phyloP scores from a whole-genome alignment of 148 eudicot genomes.

The Euryodendron excelsum region DNA sequence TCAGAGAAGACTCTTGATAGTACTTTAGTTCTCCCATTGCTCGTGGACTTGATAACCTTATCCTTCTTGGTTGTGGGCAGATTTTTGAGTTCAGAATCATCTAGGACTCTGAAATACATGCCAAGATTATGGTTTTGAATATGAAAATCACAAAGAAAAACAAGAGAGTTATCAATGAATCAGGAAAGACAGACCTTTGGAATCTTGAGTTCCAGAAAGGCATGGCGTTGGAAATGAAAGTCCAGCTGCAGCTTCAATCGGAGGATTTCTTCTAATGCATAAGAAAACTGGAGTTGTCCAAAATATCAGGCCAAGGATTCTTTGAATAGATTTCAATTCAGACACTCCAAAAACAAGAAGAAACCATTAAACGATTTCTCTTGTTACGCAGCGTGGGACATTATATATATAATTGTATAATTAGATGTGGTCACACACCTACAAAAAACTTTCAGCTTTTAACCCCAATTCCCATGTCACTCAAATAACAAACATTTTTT shows the following conservation, averaged over 20 bases:
- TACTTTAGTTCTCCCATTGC: slow-evolving; percentile 23
- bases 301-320: neutral
- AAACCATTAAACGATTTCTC: no score
- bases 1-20: slow-evolving; percentile 70
- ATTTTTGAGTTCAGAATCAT: slow-evolving; percentile 2
- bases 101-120: neutral
- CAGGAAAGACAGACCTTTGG: neutral
- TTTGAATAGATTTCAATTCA: neutral
- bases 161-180: neutral
- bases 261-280: neutral
- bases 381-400: no score
- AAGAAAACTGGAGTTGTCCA: neutral
- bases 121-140: neutral
- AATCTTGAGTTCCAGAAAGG: slow-evolving; percentile 5
- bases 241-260: neutral
- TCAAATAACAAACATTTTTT: no score
- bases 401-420: no score
- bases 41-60: neutral
- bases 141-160: neutral
- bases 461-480: no score
- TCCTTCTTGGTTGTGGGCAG: neutral
- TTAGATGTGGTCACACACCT: no score
- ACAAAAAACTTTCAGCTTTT: no score
- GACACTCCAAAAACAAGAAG: no score
- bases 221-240: neutral